Conservation (phyloP, 139 green algal species). For the Chlorella sp. region DNA sequence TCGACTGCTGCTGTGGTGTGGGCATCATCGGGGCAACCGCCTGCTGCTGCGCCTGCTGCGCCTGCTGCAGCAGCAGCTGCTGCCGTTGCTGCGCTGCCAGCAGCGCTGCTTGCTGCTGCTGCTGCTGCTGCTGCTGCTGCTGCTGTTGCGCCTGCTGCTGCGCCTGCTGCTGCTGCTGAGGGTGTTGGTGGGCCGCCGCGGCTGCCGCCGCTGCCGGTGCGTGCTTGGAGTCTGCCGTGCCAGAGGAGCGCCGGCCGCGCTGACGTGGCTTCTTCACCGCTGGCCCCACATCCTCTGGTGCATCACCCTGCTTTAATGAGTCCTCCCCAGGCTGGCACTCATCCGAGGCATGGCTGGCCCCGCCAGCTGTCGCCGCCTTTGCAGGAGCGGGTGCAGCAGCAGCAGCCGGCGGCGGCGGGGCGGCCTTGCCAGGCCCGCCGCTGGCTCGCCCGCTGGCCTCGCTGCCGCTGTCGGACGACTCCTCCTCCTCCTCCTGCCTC, state of each 20-base stretch:
- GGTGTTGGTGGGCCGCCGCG: not conserved
- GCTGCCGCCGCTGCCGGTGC: not conserved
- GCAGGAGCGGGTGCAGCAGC: not conserved
- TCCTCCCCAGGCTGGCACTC: constrained; percentile 24
- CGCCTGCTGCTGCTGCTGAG: not conserved
- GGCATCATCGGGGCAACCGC: not conserved
- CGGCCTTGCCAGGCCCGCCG: not conserved
- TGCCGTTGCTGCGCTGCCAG: not conserved
- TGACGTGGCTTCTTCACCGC: not conserved
- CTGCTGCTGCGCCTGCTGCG: not conserved
- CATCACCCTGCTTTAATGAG: not conserved
- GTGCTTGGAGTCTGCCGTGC: not conserved
- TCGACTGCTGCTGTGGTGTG: not conserved
- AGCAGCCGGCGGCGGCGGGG: not conserved
- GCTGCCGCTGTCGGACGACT: not conserved
- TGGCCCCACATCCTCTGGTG: not conserved
- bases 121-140: not conserved
- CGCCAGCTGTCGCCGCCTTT: not conserved
- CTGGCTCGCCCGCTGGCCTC: not conserved
- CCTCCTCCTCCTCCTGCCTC: constrained; percentile 8
- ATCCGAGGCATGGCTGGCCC: not conserved
- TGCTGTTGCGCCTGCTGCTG: not conserved
- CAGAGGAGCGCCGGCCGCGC: not conserved
- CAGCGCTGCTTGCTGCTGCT: not conserved
- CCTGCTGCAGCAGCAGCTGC: not conserved